phyloP scores from a whole-genome alignment of 2,329 filamentous ascomycete species.

The Aspergillus piperis region DNA sequence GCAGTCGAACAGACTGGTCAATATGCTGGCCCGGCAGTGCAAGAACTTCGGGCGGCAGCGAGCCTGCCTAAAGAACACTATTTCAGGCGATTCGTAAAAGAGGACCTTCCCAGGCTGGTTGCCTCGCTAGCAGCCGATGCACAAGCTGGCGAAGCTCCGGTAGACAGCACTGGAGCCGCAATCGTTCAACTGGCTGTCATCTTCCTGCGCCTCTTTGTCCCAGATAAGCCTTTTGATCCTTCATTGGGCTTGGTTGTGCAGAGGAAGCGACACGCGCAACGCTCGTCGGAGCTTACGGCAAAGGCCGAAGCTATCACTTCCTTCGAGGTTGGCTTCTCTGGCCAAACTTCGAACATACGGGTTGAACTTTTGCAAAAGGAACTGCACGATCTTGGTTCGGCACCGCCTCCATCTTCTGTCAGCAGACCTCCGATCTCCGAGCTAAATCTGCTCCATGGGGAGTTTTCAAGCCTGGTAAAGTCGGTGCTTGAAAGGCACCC shows the following conservation, averaged over 20 bases:
- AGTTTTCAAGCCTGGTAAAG: conserved; percentile 76
- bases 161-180: conserved; percentile 56
- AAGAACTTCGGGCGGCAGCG: conserved; percentile 22
- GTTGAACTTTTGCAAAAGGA: conserved; percentile 64
- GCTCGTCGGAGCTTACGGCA: conserved; percentile 56
- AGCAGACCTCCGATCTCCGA: conserved; percentile 71
- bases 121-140: conserved; percentile 23
- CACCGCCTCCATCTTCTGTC: conserved; percentile 66
- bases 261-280: conserved; percentile 58
- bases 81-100: conserved; percentile 38
- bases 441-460: conserved; percentile 72
- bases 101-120: conserved; percentile 32
- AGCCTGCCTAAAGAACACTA: conserved; percentile 32
- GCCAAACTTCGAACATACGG: conserved; percentile 67
- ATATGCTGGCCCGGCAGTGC: conserved; percentile 14
- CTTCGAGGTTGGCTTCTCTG: conserved; percentile 70
- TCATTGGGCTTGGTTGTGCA: conserved; percentile 64
- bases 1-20: conserved; percentile 26
- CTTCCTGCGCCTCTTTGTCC: conserved; percentile 77
- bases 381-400: conserved; percentile 63
- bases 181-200: conserved; percentile 77
- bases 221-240: conserved; percentile 84
- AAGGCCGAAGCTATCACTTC: conserved; percentile 62
- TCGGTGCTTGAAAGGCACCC: conserved; percentile 53
- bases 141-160: conserved; percentile 20